These are phyloP conservation scores for Boletus subcaerulescens DNA, from an alignment of 768 basidiomycete species.

Conservation along the genomic window DNA sequence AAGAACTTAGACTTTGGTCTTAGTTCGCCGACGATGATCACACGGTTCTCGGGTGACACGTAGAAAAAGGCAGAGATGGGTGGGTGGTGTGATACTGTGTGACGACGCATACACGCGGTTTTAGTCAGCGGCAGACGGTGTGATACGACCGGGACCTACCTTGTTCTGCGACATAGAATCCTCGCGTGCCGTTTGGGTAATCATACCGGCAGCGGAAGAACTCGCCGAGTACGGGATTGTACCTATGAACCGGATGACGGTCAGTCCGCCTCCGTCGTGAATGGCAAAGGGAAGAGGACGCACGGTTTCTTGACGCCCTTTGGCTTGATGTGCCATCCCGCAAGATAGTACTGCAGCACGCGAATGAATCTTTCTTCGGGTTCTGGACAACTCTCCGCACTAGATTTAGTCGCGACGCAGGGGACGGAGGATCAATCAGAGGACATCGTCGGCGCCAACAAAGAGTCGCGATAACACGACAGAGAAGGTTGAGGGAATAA, in stretches of 20 bases:
- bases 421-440: not conserved
- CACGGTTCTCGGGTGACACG: conserved; percentile 83
- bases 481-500: not conserved
- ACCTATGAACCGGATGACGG: conserved; percentile 43
- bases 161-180: conserved; percentile 97
- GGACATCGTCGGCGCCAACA: not conserved
- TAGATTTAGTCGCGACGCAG: conserved; percentile 30
- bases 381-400: conserved; percentile 76
- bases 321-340: conserved; percentile 99
- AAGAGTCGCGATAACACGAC: not conserved
- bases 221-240: conserved; percentile 96
- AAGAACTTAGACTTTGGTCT: conserved; percentile 95
- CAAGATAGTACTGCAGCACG: conserved; percentile 91
- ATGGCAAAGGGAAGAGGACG: conserved; percentile 30
- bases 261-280: not conserved
- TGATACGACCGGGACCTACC: conserved; percentile 40
- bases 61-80: conserved; percentile 96
- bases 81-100: conserved; percentile 90
- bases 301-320: conserved; percentile 99
- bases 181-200: conserved; percentile 88
- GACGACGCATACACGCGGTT: not conserved
- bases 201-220: conserved; percentile 96
- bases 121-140: conserved; percentile 1
- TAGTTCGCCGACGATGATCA: conserved; percentile 88
- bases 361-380: conserved; percentile 89